phyloP scores from a whole-genome alignment of 164 flowering plant genomes.

The Nelumbo lutea region DNA sequence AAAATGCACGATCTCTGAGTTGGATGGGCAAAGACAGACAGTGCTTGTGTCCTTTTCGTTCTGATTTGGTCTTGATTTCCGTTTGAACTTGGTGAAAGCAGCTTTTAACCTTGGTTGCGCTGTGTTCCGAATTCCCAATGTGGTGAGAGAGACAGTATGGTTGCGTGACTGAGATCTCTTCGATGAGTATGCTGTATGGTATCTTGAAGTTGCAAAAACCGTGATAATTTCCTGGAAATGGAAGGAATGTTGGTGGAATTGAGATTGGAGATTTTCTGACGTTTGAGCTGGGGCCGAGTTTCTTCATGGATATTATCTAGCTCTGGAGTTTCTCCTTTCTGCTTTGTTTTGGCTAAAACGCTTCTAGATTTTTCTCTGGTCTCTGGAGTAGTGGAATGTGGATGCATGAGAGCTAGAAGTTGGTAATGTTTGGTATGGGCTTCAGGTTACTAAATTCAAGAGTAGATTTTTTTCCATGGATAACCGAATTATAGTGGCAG shows the following conservation, averaged over 20 bases:
- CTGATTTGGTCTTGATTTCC: no score
- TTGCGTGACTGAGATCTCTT: no score
- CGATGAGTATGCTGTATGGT: neutral
- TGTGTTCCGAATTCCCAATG: no score
- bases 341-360: neutral
- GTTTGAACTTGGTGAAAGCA: no score
- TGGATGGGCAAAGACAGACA: no score
- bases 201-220: neutral
- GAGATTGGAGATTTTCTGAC: no score
- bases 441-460: neutral
- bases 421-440: neutral
- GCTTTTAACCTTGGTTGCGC: no score
- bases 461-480: neutral
- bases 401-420: neutral
- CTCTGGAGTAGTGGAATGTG: neutral
- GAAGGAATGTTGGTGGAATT: no score
- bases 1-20: slow-evolving; percentile 8
- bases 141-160: no score
- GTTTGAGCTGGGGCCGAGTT: no score
- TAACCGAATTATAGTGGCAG: neutral
- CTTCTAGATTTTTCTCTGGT: slow-evolving; percentile 2
- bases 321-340: neutral
- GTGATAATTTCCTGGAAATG: no score
- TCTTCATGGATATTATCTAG: neutral
- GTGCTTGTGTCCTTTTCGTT: no score